Percentiles rank a stretch among this genome's conserved stretches.
These are phyloP conservation scores for Cryptococcus hybrid DNA, from an alignment of 1,284 basidiomycete species.

Conservation along the genomic window DNA sequence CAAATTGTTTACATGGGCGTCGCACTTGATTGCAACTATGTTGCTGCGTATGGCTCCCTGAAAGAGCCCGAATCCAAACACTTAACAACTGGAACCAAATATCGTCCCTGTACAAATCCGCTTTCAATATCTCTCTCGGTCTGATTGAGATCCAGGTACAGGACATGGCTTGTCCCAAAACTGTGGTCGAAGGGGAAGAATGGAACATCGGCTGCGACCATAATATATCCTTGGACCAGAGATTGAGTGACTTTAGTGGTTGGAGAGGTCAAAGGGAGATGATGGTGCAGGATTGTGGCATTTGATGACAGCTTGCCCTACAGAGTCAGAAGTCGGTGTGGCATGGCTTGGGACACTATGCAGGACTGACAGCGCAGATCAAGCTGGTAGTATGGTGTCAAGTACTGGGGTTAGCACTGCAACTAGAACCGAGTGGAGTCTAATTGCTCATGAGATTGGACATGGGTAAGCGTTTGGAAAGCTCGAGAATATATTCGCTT, in stretches of 20 bases:
- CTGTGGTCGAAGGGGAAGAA: slow-evolving; percentile 42
- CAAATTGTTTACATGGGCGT: slow-evolving; percentile 74
- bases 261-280: slow-evolving; percentile 69
- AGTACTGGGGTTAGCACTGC: slow-evolving; percentile 83
- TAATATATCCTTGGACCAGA: slow-evolving; percentile 60
- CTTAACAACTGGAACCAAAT: slow-evolving; percentile 67
- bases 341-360: slow-evolving; percentile 84
- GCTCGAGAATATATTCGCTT: too few relatives aligned
- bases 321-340: slow-evolving; percentile 73
- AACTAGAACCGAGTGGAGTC: slow-evolving; percentile 62
- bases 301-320: slow-evolving; percentile 81
- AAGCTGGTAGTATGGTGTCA: slow-evolving; percentile 60
- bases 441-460: slow-evolving; percentile 62
- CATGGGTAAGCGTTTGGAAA: slow-evolving; percentile 36
- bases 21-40: slow-evolving; percentile 83
- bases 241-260: slow-evolving; percentile 74
- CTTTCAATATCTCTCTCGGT: slow-evolving; percentile 83
- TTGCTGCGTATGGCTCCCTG: slow-evolving; percentile 61
- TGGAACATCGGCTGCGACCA: slow-evolving; percentile 55
- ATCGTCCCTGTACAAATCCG: slow-evolving; percentile 71
- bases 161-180: slow-evolving; percentile 53
- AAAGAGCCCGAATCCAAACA: slow-evolving; percentile 70
- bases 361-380: slow-evolving; percentile 57
- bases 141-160: slow-evolving; percentile 62
- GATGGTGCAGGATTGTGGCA: slow-evolving; percentile 84